Evolutionary conservation across 2,329 filamentous ascomycete species (phyloP).

Genomic region (Colletotrichum eleusines): DNA sequence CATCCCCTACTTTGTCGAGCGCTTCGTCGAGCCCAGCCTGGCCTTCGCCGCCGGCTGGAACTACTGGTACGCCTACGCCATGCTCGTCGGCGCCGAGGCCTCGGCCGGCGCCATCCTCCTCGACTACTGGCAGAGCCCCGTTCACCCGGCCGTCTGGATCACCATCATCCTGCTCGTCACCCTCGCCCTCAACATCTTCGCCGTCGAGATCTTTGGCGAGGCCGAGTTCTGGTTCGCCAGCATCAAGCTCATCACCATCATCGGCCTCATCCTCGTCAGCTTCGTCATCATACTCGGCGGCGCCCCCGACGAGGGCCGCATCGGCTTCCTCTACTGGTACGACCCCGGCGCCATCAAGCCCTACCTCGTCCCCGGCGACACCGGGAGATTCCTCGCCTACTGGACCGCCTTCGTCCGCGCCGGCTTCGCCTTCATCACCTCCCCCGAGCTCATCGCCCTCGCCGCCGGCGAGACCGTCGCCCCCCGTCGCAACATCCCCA

Average conservation of each 20-base stretch:
- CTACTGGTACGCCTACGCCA: slow-evolving; percentile 72
- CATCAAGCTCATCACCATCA: slow-evolving; percentile 70
- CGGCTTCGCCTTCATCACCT: slow-evolving; percentile 72
- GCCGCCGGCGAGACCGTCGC: slow-evolving; percentile 75
- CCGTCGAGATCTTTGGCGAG: slow-evolving; percentile 70
- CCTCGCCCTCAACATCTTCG: slow-evolving; percentile 67
- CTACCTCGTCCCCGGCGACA: slow-evolving; percentile 59
- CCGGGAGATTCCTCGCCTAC: slow-evolving; percentile 69
- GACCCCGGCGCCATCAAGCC: slow-evolving; percentile 59
- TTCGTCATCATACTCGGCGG: slow-evolving; percentile 69
- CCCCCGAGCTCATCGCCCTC: slow-evolving; percentile 72
- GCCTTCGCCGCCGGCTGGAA: slow-evolving; percentile 71
- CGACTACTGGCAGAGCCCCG: slow-evolving; percentile 68
- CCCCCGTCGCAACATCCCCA: slow-evolving; percentile 74
- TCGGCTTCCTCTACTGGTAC: slow-evolving; percentile 57
- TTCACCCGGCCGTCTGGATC: slow-evolving; percentile 70
- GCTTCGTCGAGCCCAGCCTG: slow-evolving; percentile 67
- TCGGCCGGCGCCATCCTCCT: slow-evolving; percentile 70
- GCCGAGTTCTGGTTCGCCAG: slow-evolving; percentile 72
- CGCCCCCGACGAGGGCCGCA: slow-evolving; percentile 60
- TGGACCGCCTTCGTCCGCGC: slow-evolving; percentile 69
- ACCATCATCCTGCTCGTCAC: slow-evolving; percentile 67
- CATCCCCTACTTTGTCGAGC: slow-evolving; percentile 67
- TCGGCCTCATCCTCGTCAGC: slow-evolving; percentile 68
- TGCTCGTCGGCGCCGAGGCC: slow-evolving; percentile 69